Evolutionary conservation across 169 alveolate species (phyloP).

Genomic region (Sarcocystis neurona): DNA sequence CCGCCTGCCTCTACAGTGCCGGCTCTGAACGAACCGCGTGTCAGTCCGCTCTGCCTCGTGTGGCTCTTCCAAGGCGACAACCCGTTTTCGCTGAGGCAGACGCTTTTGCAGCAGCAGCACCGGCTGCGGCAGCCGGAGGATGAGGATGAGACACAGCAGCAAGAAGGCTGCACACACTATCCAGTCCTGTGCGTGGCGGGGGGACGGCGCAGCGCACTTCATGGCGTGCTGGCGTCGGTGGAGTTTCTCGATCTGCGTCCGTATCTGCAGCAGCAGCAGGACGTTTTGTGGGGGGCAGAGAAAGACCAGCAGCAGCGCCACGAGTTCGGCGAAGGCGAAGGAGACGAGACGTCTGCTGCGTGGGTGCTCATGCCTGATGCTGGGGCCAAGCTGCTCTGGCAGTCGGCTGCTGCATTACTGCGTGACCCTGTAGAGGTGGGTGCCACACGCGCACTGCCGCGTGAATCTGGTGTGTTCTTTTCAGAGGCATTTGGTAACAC

Average conservation of each 20-base stretch:
- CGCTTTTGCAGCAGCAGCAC: no score
- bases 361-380: neutral
- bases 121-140: no score
- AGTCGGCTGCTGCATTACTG: neutral
- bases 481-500: neutral
- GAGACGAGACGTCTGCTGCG: no score
- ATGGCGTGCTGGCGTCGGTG: neutral
- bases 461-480: no score
- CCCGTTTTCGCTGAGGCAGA: no score
- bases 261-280: no score
- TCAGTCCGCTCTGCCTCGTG: neutral
- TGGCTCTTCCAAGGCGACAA: no score
- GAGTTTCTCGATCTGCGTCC: slow-evolving; percentile 22
- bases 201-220: slow-evolving; percentile 21
- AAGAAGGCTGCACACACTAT: neutral
- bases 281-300: no score
- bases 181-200: slow-evolving; percentile 32
- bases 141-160: no score
- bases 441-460: no score
- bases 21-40: slow-evolving; percentile 16
- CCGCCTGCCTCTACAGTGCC: neutral
- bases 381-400: slow-evolving; percentile 27
- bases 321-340: no score
- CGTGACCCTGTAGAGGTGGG: neutral
- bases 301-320: no score